A percentile compares a stretch with the other conserved stretches of the same genome.
Evolutionary conservation across 371 early-diverging fungal species (phyloP).

Genomic region (Mucor velutinosus): DNA sequence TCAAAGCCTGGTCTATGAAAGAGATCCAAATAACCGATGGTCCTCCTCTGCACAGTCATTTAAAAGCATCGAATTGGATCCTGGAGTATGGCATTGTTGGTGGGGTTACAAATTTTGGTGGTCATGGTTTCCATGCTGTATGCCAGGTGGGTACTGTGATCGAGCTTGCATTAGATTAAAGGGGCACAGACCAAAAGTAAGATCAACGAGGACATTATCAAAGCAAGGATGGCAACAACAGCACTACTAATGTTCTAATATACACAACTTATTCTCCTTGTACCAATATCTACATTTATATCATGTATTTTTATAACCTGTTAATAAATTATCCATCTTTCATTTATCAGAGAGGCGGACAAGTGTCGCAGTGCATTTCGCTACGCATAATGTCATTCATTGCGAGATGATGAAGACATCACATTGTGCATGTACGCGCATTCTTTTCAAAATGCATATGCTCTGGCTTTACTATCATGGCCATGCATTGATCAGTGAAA

Average conservation of each 20-base stretch:
- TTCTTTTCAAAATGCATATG: too few species aligned
- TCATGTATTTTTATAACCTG: neutral
- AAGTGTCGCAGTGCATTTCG: neutral
- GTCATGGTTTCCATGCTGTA: constrained; percentile 50
- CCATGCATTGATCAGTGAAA: too few species aligned
- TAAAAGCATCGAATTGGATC: constrained; percentile 48
- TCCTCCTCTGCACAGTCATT: constrained; percentile 32
- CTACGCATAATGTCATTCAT: too few species aligned
- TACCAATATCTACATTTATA: neutral
- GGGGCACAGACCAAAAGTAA: neutral
- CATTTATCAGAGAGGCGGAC: neutral
- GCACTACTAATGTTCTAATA: constrained; percentile 4
- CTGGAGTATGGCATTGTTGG: constrained; percentile 43
- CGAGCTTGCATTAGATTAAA: constrained; percentile 31
- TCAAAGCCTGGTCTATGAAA: constrained; percentile 30
- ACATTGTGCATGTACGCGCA: neutral
- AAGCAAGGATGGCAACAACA: constrained; percentile 29
- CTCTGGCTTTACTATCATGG: too few species aligned
- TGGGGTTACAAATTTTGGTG: constrained; percentile 50
- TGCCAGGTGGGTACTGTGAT: constrained; percentile 55
- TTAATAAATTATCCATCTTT: neutral
- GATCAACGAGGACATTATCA: constrained; percentile 10
- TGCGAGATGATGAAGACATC: neutral
- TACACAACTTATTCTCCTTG: neutral
- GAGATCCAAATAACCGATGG: neutral